Percentiles rank a stretch among this genome's conserved stretches.
Conservation (phyloP, 2,329 filamentous ascomycete species). For the Stagonosporopsis cucurbitacearum region DNA sequence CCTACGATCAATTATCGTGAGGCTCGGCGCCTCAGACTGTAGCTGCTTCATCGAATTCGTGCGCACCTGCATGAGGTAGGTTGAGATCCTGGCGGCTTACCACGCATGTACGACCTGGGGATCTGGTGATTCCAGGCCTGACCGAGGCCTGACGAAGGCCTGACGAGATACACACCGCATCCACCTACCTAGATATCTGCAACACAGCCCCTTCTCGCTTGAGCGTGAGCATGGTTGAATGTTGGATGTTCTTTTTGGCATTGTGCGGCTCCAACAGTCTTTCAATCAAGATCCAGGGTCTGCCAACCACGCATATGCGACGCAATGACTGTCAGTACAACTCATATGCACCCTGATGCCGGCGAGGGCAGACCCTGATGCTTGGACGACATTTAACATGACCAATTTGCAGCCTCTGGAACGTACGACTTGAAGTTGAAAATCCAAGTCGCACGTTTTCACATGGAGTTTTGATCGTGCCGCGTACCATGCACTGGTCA, state of each 20-base stretch:
- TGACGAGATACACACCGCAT: slow-evolving; percentile 14
- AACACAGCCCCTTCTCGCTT: slow-evolving; percentile 5
- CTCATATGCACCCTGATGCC: not conserved
- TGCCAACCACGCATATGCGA: not conserved
- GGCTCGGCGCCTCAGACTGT: slow-evolving; percentile 19
- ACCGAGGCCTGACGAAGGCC: too few species aligned
- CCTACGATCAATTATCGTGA: slow-evolving; percentile 24
- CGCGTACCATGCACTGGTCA: slow-evolving; percentile 12
- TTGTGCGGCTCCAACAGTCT: slow-evolving; percentile 7
- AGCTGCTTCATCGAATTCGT: slow-evolving; percentile 20
- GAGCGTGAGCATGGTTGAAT: not conserved
- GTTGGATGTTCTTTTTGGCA: not conserved
- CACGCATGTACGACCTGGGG: slow-evolving; percentile 4
- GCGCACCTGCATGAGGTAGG: slow-evolving; percentile 9
- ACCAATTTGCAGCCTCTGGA: not conserved
- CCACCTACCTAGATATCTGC: slow-evolving; percentile 9
- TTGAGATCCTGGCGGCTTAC: slow-evolving; percentile 11
- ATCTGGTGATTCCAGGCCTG: slow-evolving; percentile 3
- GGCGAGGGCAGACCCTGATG: slow-evolving; percentile 1
- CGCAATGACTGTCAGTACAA: not conserved
- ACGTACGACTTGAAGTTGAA: slow-evolving; percentile 4
- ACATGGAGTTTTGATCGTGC: slow-evolving; percentile 18
- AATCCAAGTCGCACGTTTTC: slow-evolving; percentile 18
- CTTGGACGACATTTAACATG: not conserved
- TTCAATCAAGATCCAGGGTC: not conserved